phyloP scores from a whole-genome alignment of 2,329 filamentous ascomycete species.

The Ophidiomyces ophidiicola region DNA sequence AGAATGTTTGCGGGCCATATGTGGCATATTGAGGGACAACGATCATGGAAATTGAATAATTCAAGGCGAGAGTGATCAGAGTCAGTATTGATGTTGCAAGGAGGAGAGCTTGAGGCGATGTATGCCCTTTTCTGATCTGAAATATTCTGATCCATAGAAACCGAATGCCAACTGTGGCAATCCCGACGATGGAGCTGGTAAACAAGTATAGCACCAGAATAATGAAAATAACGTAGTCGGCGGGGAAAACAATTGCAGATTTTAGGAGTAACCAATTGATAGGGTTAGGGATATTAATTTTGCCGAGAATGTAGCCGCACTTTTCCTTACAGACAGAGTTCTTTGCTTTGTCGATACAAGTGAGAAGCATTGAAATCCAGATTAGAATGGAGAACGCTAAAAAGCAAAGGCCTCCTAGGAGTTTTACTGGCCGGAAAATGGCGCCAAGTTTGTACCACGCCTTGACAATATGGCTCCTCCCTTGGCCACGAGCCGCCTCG shows the following conservation, averaged over 20 bases:
- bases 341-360: conserved; percentile 87
- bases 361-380: conserved; percentile 89
- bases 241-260: conserved; percentile 70
- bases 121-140: conserved; percentile 77
- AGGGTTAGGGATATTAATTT: conserved; percentile 87
- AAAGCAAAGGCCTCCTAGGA: conserved; percentile 69
- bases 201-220: conserved; percentile 80
- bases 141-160: conserved; percentile 95
- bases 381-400: conserved; percentile 62
- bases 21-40: conserved; percentile 93
- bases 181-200: conserved; percentile 71
- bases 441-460: conserved; percentile 70
- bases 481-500: conserved; percentile 62
- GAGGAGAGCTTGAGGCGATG: conserved; percentile 80
- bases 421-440: conserved; percentile 75
- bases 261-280: conserved; percentile 81
- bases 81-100: conserved; percentile 84
- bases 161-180: conserved; percentile 78
- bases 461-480: conserved; percentile 59
- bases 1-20: conserved; percentile 90
- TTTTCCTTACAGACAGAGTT: conserved; percentile 84
- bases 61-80: conserved; percentile 77
- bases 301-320: conserved; percentile 83
- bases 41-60: conserved; percentile 85
- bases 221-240: conserved; percentile 85